Conservation (phyloP, 306 rosid species). For the Astragalus membranaceus region DNA sequence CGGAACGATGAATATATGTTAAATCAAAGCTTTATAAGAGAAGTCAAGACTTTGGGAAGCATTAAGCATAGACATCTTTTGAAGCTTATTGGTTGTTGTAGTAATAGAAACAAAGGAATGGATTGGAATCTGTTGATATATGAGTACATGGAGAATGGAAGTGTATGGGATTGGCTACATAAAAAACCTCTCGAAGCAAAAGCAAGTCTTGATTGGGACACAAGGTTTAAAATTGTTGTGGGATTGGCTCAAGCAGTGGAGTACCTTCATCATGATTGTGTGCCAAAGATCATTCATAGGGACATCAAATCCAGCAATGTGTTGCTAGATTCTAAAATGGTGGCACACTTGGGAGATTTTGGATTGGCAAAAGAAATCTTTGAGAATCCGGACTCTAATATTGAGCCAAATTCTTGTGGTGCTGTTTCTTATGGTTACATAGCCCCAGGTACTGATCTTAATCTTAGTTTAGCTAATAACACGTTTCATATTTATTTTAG, state of each 20-base stretch:
- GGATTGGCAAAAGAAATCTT: slow-evolving; percentile 64
- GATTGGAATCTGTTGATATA: slow-evolving; percentile 57
- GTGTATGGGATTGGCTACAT: slow-evolving; percentile 85
- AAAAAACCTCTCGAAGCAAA: slow-evolving; percentile 33
- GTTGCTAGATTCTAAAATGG: slow-evolving; percentile 74
- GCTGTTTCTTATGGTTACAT: slow-evolving; percentile 86
- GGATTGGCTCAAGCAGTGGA: slow-evolving; percentile 76
- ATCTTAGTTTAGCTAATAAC: no score
- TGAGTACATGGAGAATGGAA: slow-evolving; percentile 79
- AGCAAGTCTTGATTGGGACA: slow-evolving; percentile 61
- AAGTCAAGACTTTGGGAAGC: slow-evolving; percentile 74
- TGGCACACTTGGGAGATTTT: slow-evolving; percentile 86
- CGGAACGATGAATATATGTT: slow-evolving; percentile 60
- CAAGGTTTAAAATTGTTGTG: slow-evolving; percentile 58
- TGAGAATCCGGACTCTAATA: slow-evolving; percentile 55
- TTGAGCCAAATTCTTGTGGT: slow-evolving; percentile 57
- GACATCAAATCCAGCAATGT: slow-evolving; percentile 33
- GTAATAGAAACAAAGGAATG: slow-evolving; percentile 47
- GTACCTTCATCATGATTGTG: slow-evolving; percentile 83
- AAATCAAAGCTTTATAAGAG: slow-evolving; percentile 63
- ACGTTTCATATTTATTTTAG: neutral
- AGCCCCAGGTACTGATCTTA: slow-evolving; percentile 64
- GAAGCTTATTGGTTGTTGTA: slow-evolving; percentile 68
- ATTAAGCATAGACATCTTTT: slow-evolving; percentile 78
- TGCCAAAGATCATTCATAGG: slow-evolving; percentile 61